Percentiles rank a stretch among this genome's conserved stretches.
Conservation (phyloP, 345 rosid genomes). For the Mallotus nudiflorus region DNA sequence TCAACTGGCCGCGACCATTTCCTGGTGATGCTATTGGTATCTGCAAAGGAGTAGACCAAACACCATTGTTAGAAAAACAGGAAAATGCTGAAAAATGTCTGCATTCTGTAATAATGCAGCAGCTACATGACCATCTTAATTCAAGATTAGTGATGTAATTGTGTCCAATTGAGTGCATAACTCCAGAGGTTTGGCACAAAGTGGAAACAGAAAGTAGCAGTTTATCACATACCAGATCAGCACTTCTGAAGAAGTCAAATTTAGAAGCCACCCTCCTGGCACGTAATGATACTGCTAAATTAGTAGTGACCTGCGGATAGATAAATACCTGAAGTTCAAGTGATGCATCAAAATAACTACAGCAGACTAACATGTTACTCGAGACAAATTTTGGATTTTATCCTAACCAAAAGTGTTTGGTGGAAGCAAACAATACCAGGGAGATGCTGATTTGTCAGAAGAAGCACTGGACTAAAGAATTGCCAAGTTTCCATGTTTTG, state of each 20-base stretch:
- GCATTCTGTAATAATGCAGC: neutral
- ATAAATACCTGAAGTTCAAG: neutral
- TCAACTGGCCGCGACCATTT: constrained; percentile 46
- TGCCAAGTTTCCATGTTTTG: constrained; percentile 55
- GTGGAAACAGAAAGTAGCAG: neutral
- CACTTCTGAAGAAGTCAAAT: constrained; percentile 46
- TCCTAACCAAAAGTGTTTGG: no score
- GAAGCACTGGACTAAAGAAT: constrained; percentile 42
- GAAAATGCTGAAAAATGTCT: no score
- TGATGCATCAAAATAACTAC: neutral
- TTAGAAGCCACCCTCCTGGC: constrained; percentile 46
- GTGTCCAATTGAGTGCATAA: no score
- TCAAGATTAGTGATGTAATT: neutral
- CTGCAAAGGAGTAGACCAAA: neutral
- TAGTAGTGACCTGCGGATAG: constrained; percentile 37
- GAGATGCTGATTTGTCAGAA: neutral
- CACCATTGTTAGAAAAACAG: no score
- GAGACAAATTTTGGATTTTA: no score
- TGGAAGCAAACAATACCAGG: no score
- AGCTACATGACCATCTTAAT: neutral
- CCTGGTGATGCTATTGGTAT: constrained; percentile 42
- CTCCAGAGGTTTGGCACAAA: neutral
- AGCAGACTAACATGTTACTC: no score
- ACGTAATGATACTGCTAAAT: constrained; percentile 43
- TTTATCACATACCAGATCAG: constrained; percentile 30